These are phyloP conservation scores for Nosema bombycis DNA, from an alignment of 371 early-diverging fungal genomes.

Conservation along the genomic window DNA sequence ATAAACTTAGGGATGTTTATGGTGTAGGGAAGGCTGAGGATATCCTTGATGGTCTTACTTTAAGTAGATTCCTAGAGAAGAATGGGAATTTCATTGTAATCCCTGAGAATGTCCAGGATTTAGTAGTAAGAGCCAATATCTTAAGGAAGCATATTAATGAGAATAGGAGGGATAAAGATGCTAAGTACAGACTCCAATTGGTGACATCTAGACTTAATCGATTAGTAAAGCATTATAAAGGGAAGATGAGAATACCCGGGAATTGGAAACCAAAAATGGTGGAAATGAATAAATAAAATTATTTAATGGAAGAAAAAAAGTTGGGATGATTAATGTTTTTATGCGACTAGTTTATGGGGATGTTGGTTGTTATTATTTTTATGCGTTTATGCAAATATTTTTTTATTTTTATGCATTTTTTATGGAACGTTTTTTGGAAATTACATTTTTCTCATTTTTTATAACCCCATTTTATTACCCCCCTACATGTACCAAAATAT, in stretches of 20 bases:
- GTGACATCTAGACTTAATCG: constrained; percentile 96
- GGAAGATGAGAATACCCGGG: constrained; percentile 84
- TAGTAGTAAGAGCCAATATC: constrained; percentile 96
- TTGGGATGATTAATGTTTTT: no score
- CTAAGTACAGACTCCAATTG: constrained; percentile 96
- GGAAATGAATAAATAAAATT: constrained; percentile 36
- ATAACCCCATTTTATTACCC: constrained; percentile 1
- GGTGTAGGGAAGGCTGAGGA: constrained; percentile 88
- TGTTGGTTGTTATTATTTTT: no score
- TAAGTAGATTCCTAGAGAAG: constrained; percentile 80
- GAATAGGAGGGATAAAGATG: constrained; percentile 93
- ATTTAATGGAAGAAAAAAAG: no score
- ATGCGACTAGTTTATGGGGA: no score
- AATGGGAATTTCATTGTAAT: constrained; percentile 88
- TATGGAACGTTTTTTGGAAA: not conserved
- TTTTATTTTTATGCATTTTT: not conserved
- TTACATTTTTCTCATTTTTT: not conserved
- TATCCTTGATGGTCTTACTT: constrained; percentile 83
- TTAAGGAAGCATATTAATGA: constrained; percentile 97
- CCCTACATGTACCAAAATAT: constrained; percentile 37
- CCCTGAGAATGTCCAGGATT: constrained; percentile 95
- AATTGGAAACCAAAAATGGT: constrained; percentile 75
- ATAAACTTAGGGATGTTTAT: constrained; percentile 87
- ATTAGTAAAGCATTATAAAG: constrained; percentile 98
- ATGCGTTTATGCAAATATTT: not conserved